Base-by-base conservation (phyloP, 2,329 filamentous ascomycete species). In the Talaromyces rugulosus region DNA sequence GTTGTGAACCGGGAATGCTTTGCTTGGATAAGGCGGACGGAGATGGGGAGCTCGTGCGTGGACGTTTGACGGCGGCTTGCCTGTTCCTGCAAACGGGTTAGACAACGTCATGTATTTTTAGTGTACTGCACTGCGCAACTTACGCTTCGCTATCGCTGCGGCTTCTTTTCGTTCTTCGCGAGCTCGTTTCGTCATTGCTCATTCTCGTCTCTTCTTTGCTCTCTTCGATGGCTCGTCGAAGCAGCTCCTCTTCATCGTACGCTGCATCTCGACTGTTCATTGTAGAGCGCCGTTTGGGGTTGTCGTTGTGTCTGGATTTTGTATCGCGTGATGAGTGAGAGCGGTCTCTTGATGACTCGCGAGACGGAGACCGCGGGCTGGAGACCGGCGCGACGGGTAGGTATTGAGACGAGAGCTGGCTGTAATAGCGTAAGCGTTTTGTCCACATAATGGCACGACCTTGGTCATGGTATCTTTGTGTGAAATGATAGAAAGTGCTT, bases 211-310 rank as follows among this genome's bases (percentile, higher is more conserved):
- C 91, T 71, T 91, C 89, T 77, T 93, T 97, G 80, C 95, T 99
- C 64, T 96, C 93, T 75, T 98, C 94, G 68, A 99, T 92, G 33
- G 94, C 95, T 67, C 90, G 87, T 60, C 92, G 87, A 44, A 99
- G 77, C 70, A 93, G 88, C 74, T 96, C 92, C 69, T 96, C 93
- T 76, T 99, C 95, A 66, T 98, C 93, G 69, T 98, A 98, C 27
- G 92, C 94, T 50, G 94, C 93, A 74, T 92, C 90, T 65, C 94
- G 87, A 74, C 95, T 99, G 72, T 98, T 96, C 92, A 98, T 97
- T 6, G 95, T 99, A 23, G 92, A 96, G 31, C 95, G 86, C 63
- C 95, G 87, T 75, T 97, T 98, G 42, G 89, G 87, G 58, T 85
- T 83, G 59, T 82, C 83, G 67, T 80, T 85, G 56, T 78, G 77